Evolutionary conservation across 352 stramenopile species (phyloP).

Genomic region (Phytophthora syringae): DNA sequence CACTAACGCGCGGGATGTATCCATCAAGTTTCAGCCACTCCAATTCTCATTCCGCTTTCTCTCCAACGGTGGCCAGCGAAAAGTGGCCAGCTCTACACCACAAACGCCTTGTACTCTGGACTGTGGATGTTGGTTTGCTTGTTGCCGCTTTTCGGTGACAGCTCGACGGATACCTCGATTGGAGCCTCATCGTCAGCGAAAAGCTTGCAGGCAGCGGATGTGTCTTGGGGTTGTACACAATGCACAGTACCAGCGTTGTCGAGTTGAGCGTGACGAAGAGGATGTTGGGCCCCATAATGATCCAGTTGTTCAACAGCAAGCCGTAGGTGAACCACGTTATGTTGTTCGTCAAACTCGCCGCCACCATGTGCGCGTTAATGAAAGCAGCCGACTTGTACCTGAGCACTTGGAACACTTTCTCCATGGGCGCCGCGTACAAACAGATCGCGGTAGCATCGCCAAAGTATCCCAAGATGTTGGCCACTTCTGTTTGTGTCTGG

Average conservation of each 20-base stretch:
- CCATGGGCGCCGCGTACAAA: constrained; percentile 49
- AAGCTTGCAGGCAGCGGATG: constrained; percentile 23
- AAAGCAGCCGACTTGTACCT: constrained; percentile 43
- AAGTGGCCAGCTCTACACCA: too few species aligned
- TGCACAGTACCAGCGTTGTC: constrained; percentile 32
- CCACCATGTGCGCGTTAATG: constrained; percentile 58
- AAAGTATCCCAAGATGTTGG: constrained; percentile 36
- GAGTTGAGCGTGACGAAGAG: constrained; percentile 34
- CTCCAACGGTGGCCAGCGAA: too few species aligned
- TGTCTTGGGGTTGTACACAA: constrained; percentile 33
- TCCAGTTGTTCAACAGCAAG: constrained; percentile 30
- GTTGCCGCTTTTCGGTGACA: constrained; percentile 22
- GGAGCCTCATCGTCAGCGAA: constrained; percentile 13
- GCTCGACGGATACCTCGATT: constrained; percentile 19
- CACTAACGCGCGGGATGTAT: too few species aligned
- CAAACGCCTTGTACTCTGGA: constrained; percentile 23
- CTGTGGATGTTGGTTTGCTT: constrained; percentile 7
- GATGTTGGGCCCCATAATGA: constrained; percentile 39
- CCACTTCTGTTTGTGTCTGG: constrained; percentile 31
- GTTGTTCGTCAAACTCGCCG: constrained; percentile 46
- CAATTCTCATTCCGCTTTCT: too few species aligned
- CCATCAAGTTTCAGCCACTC: too few species aligned
- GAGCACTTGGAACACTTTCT: constrained; percentile 51
- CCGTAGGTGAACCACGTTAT: constrained; percentile 59
- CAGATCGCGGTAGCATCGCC: constrained; percentile 29